Base-by-base conservation (phyloP, 192 early-diverging fungal species). In the Coemansia sp. region DNA sequence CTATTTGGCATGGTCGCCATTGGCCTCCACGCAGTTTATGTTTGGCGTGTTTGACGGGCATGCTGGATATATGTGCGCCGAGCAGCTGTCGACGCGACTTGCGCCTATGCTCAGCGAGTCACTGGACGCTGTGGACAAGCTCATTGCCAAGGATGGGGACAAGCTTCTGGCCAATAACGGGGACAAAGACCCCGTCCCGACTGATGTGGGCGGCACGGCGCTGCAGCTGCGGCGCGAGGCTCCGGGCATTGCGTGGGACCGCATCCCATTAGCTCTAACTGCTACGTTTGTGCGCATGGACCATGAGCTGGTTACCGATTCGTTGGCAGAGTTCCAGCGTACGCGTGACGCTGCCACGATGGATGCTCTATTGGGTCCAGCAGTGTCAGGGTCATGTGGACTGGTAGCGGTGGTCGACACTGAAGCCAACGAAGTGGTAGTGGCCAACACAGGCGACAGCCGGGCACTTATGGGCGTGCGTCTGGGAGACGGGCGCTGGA, bases 401-500 rank as follows among this genome's bases (percentile, higher is more conserved):
- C 48, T 80, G 16, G 77, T 80, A 27, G 72, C 71, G 11, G 64
- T 69, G 4, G 67, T 74, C 5, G 77, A 80, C 26, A 57, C 68
- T 0, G 56, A 63, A 12, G 57, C 52, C 9, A 52, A 59, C 26
- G 68, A 80, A 61, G 67, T 80, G 19, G 71, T 67, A 11, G 77
- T 80, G 41, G 77, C 39, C 59, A 74, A 73, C 37, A 62, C 71
- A 0, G 77, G 77, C 37, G 77, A 80, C 43, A 80, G 77, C 37
- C 64, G 77, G 1, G 77, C 71, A 37, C 64, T 80, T 6, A 47
- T 80, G 41, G 83, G 85, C 6, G 77, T 72, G 25, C 73, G 68
- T 0, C 55, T 67, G 39, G 69, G 73, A 50, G 68, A 80, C 17
- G 83, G 69, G 37, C 26, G 49, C 58, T 88, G 85, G 83, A 75